Conservation (phyloP, 1,284 basidiomycete species). For the Fomitopsis palustris region DNA sequence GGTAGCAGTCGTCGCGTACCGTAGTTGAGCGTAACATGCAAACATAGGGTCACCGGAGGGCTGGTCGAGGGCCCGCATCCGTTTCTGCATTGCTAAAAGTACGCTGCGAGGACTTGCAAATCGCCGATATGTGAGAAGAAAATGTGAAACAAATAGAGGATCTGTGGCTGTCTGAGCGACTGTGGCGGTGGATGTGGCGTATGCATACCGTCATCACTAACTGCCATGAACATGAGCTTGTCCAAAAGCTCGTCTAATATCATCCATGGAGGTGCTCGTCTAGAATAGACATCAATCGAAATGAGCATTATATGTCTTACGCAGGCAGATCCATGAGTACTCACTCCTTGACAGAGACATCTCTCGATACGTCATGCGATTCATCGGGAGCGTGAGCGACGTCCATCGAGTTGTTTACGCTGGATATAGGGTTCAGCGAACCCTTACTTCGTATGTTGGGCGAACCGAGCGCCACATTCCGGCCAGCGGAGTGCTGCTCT, state of each 20-base stretch:
- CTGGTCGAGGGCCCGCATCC: slow-evolving; percentile 71
- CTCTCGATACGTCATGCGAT: slow-evolving; percentile 14
- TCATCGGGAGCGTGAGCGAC: slow-evolving; percentile 12
- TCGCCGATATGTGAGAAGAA: slow-evolving; percentile 75
- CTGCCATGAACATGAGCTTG: slow-evolving; percentile 60
- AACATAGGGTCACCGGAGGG: slow-evolving; percentile 77
- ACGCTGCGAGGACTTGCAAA: slow-evolving; percentile 73
- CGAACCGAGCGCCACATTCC: slow-evolving; percentile 5
- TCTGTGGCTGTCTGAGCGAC: slow-evolving; percentile 39
- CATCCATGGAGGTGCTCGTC: slow-evolving; percentile 66
- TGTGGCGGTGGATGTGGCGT: neutral
- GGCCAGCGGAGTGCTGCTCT: slow-evolving; percentile 18
- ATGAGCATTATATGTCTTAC: neutral
- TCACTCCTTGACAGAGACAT: slow-evolving; percentile 24
- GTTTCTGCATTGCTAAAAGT: slow-evolving; percentile 80
- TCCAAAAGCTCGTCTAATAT: slow-evolving; percentile 73
- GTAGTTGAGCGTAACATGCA: slow-evolving; percentile 80
- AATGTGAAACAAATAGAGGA: slow-evolving; percentile 70
- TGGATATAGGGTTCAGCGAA: slow-evolving; percentile 16
- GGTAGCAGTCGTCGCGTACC: slow-evolving; percentile 36
- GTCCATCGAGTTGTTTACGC: neutral
- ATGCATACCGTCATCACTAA: slow-evolving; percentile 68
- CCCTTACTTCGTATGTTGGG: slow-evolving; percentile 16
- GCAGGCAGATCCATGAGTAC: slow-evolving; percentile 22
- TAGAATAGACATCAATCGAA: slow-evolving; percentile 19